phyloP scores from a whole-genome alignment of 2,329 filamentous ascomycete genomes.

The Aspergillus hortae region DNA sequence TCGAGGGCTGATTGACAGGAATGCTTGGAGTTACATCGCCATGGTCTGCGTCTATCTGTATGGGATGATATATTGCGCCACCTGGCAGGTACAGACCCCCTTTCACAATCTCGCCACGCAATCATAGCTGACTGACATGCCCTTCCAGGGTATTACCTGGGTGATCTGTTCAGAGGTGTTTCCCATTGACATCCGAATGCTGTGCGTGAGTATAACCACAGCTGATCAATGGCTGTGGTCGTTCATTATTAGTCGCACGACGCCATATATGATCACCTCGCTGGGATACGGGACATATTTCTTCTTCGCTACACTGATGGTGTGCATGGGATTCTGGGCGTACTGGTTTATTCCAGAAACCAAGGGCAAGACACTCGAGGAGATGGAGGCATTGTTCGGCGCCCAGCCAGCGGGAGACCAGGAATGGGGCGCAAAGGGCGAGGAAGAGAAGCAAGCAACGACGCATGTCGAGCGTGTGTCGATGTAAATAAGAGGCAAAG shows the following conservation, averaged over 20 bases:
- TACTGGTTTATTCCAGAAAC: constrained; percentile 28
- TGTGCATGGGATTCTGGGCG: constrained; percentile 15
- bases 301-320: constrained; percentile 16
- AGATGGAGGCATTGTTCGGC: constrained; percentile 25
- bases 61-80: constrained; percentile 5
- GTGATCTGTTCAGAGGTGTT: constrained; percentile 69
- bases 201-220: constrained; percentile 64
- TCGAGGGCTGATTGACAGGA: not conserved
- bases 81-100: constrained; percentile 3
- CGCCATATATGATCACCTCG: constrained; percentile 56
- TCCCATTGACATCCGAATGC: constrained; percentile 58
- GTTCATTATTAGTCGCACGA: constrained; percentile 63
- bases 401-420: not conserved
- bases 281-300: constrained; percentile 20
- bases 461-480: not conserved
- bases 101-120: too few relatives aligned
- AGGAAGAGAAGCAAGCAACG: not conserved
- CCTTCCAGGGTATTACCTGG: constrained; percentile 66
- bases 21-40: constrained; percentile 6
- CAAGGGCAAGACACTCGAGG: constrained; percentile 26
- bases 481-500: not conserved
- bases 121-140: constrained; percentile 25
- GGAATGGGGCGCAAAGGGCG: not conserved
- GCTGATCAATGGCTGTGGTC: constrained; percentile 71
- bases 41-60: constrained; percentile 8